Percentiles rank a stretch among this genome's conserved stretches.
Conservation (phyloP, 257 asterid species). For the Salvia splendens region DNA sequence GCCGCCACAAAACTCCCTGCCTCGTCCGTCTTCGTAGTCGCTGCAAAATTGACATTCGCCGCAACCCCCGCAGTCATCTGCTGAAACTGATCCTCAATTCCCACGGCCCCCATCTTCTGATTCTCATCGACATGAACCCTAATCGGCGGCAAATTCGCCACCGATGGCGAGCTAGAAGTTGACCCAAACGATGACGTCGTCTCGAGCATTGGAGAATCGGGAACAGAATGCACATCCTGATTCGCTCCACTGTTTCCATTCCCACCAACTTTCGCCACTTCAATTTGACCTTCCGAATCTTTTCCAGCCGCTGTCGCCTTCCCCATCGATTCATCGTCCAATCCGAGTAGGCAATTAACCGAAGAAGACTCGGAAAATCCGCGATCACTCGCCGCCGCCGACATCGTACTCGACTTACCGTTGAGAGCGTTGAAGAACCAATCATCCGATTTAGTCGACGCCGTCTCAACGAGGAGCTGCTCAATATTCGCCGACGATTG, state of each 20-base stretch:
- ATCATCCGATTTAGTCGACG: conserved; percentile 72
- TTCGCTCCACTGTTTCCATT: conserved; percentile 36
- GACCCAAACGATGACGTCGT: conserved; percentile 88
- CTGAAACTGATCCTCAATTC: conserved; percentile 78
- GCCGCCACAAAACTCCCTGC: conserved; percentile 40
- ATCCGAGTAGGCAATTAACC: conserved; percentile 69
- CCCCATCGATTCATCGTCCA: conserved; percentile 56
- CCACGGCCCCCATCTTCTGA: conserved; percentile 48
- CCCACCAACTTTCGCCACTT: conserved; percentile 43
- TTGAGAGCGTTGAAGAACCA: conserved; percentile 87
- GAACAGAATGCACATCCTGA: conserved; percentile 75
- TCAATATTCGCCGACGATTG: conserved; percentile 43
- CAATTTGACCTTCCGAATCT: conserved; percentile 51
- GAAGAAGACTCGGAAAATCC: conserved; percentile 75
- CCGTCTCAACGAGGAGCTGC: conserved; percentile 48
- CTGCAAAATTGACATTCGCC: conserved; percentile 36
- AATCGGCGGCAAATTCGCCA: conserved; percentile 76
- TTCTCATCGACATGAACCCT: conserved; percentile 75
- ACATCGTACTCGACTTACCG: conserved; percentile 48
- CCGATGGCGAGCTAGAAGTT: conserved; percentile 68
- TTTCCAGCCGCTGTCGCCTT: conserved; percentile 39
- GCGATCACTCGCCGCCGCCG: conserved; percentile 46
- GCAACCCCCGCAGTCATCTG: conserved; percentile 54
- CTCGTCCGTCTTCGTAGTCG: conserved; percentile 55
- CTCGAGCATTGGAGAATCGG: conserved; percentile 83